These are phyloP conservation scores for Naganishia albida DNA, from an alignment of 1,284 basidiomycete genomes.

Conservation along the genomic window DNA sequence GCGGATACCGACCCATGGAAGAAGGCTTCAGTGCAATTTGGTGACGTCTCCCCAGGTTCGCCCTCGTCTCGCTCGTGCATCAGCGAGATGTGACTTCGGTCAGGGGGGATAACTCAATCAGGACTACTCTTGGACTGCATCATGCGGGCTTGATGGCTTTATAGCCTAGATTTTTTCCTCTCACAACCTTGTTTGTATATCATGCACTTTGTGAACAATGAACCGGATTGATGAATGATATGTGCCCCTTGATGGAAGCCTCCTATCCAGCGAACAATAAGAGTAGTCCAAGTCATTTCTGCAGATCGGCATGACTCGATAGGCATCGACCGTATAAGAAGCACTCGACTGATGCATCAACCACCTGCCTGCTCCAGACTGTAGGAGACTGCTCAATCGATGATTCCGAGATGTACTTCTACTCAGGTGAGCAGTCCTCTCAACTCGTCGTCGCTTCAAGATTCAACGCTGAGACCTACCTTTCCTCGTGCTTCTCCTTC, in stretches of 20 bases:
- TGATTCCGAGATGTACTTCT: conserved; percentile 18
- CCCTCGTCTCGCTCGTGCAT: conserved; percentile 17
- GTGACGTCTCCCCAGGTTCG: conserved; percentile 47
- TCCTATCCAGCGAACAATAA: conserved; percentile 26
- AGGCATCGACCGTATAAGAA: too few species aligned
- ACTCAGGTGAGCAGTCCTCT: conserved; percentile 5
- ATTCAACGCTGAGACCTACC: background rate
- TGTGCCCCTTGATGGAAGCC: conserved; percentile 3
- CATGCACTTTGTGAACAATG: too few species aligned
- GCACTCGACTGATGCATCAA: too few species aligned
- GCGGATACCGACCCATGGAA: conserved; percentile 31
- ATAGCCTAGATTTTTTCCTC: conserved; percentile 52
- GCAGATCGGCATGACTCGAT: conserved; percentile 1
- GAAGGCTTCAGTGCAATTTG: conserved; percentile 57
- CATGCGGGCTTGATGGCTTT: conserved; percentile 35
- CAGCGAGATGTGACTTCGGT: conserved; percentile 23
- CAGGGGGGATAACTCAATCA: conserved; percentile 54
- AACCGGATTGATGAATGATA: background rate
- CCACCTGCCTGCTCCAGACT: too few species aligned
- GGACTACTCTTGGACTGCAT: conserved; percentile 57
- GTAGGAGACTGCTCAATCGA: too few species aligned
- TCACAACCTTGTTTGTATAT: conserved; percentile 22
- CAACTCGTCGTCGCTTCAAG: background rate
- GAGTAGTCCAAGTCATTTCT: background rate
- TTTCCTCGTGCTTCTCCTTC: background rate